Base-by-base conservation (phyloP, 331 rosid species). In the Saraca asoca region DNA sequence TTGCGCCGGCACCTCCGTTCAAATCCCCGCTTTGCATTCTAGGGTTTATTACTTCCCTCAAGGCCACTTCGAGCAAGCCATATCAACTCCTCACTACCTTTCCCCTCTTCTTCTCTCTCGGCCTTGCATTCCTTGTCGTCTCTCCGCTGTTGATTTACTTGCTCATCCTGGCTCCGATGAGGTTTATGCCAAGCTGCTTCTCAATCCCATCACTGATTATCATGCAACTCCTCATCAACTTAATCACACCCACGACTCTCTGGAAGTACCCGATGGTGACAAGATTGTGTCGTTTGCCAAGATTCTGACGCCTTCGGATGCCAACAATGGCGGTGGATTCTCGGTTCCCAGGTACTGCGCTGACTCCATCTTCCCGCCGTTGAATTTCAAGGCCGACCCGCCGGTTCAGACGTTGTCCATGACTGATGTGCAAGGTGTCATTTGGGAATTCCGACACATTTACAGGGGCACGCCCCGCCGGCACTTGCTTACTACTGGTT, bases 291-390 rank as follows among this genome's bases (percentile, higher is more conserved):
- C 91, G 12, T 88, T 80, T 63, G 79, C 84, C 0, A 91, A 91
- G 86, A 58, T 82, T 79, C 81, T 88, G 9, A 88, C 95, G 7
- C 78, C 89, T 1, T 91, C 97, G 0, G 97, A 91, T 29, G 95
- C 97, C 4, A 86, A 91, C 66, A 91, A 91, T 56, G 97, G 95
- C 7, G 97, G 95, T 2, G 94, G 95, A 4, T 91, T 91, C 58
- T 85, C 94, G 0, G 94, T 91, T 3, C 97, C 95, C 29, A 81
- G 88, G 69, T 82, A 16, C 71, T 91, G 95, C 18, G 97, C 95
- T 0, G 94, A 85, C 12, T 68, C 85, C 3, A 75, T 91, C 24
- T 88, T 88, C 33, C 97, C 95, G 43, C 76, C 82, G 37, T 80
- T 91, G 4, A 69, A 91, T 70, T 82, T 37, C 48, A 19, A 51